Evolutionary conservation across 2,329 filamentous ascomycete species (phyloP), one percentile per base, ranked within the genome.

Genomic region (Neopestalotiopsis rosae): DNA sequence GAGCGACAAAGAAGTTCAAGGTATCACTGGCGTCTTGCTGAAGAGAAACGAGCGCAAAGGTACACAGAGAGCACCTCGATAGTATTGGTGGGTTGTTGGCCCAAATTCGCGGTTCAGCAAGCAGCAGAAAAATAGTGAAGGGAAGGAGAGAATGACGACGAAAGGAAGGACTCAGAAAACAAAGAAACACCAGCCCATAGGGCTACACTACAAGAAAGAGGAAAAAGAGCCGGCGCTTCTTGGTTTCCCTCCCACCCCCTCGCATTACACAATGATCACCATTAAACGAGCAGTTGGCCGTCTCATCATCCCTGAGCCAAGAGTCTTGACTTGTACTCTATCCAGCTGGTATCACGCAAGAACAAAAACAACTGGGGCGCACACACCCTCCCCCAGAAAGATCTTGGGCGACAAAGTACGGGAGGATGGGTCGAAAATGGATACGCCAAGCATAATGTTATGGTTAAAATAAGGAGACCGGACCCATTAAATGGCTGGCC

Each of bases 381-480:
- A 4, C 17, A 14, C 14, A n/a, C 20, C n/a, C 17, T 17, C 24
- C 61, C n/a, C 32, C 38, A 14, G 20, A 13, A 24, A 20, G 14
- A 17, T 63, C 24, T 28, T 30, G 38, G 10, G 61, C 61, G 34
- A 63, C 61, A 38, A 52, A 52, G 45, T 20, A 12, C 45, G 20
- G 20, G 45, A 20, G 20, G 40, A 62, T n/a, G 30, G 59, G 34
- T 17, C 9, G 45, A 20, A n/a, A 62, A 62, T n/a, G 30, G 59
- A 17, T 17, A n/a, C 28, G 63, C 63, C 63, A 49, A 66, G 42
- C 63, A 56, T 66, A 58, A 28, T 56, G 13, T 66, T 66, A 66
- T 66, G 63, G 63, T 66, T 66, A 66, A 66, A 66, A 66, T 38
- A 65, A 28, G n/a, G 62, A 32, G 32, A 13, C 62, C 24, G 28